Evolutionary conservation across 1,284 basidiomycete genomes (phyloP).

Genomic region (Schizophyllum amplum): DNA sequence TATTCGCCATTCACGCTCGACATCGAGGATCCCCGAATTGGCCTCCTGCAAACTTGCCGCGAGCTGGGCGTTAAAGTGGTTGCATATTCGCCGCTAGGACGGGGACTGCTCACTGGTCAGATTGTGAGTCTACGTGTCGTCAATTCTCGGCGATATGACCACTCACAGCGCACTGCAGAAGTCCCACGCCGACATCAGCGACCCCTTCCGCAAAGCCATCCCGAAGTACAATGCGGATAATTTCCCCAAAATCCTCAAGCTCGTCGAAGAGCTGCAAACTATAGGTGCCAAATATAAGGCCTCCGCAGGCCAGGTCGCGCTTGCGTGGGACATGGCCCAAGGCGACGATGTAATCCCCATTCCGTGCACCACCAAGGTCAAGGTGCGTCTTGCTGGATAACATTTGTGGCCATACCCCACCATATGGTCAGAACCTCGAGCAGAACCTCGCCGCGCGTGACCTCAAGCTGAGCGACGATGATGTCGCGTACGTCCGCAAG

Average conservation of each 20-base stretch:
- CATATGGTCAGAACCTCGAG: constrained; percentile 11
- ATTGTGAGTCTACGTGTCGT: constrained; percentile 17
- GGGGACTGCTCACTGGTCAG: constrained; percentile 33
- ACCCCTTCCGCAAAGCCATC: constrained; percentile 33
- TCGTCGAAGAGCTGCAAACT: constrained; percentile 36
- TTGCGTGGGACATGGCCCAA: constrained; percentile 57
- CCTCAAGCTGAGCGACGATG: constrained; percentile 11
- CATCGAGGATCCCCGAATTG: constrained; percentile 31
- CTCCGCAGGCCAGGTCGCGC: constrained; percentile 45
- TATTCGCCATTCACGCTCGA: constrained; percentile 42
- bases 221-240: constrained; percentile 38
- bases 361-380: constrained; percentile 12
- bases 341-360: constrained; percentile 32
- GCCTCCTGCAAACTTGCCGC: constrained; percentile 27
- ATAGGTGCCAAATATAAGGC: constrained; percentile 38
- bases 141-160: too few relatives aligned
- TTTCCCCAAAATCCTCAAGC: constrained; percentile 47
- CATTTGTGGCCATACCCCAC: neutral
- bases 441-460: constrained; percentile 11
- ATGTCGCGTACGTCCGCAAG: constrained; percentile 9
- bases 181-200: constrained; percentile 41
- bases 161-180: constrained; percentile 28
- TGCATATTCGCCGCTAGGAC: constrained; percentile 35
- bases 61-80: constrained; percentile 29
- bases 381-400: neutral